These are phyloP conservation scores for Backusella sp. DNA, from an alignment of 192 early-diverging fungal species.

Conservation along the genomic window DNA sequence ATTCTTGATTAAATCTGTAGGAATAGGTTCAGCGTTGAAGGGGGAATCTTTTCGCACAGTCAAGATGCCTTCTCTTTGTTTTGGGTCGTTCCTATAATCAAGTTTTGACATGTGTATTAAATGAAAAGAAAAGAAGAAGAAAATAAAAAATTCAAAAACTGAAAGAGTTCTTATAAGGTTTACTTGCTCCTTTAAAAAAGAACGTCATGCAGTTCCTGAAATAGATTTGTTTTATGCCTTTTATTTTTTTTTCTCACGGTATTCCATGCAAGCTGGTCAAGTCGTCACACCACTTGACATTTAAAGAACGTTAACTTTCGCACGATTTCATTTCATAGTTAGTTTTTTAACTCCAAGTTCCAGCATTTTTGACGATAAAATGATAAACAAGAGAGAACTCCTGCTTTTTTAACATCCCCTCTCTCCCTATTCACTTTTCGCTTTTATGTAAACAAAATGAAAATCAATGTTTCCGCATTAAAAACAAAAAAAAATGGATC, in stretches of 20 bases:
- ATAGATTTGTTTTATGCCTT: not conserved
- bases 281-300: not conserved
- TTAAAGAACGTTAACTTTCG: not conserved
- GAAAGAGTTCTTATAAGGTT: too few relatives aligned
- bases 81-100: conserved; percentile 73
- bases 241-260: not conserved
- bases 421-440: not conserved
- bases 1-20: conserved; percentile 55
- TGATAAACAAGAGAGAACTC: not conserved
- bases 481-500: not conserved
- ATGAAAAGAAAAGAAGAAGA: not conserved
- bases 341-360: not conserved
- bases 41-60: conserved; percentile 68
- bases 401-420: not conserved
- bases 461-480: not conserved
- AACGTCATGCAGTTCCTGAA: conserved; percentile 5
- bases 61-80: conserved; percentile 56
- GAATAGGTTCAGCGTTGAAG: conserved; percentile 84
- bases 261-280: not conserved
- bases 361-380: not conserved
- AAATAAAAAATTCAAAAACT: not conserved
- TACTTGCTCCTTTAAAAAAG: not conserved
- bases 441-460: not conserved
- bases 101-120: conserved; percentile 22
- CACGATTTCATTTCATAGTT: not conserved